Base-by-base conservation (phyloP, 2,329 filamentous ascomycete genomes). In the Metarhizium sp. region DNA sequence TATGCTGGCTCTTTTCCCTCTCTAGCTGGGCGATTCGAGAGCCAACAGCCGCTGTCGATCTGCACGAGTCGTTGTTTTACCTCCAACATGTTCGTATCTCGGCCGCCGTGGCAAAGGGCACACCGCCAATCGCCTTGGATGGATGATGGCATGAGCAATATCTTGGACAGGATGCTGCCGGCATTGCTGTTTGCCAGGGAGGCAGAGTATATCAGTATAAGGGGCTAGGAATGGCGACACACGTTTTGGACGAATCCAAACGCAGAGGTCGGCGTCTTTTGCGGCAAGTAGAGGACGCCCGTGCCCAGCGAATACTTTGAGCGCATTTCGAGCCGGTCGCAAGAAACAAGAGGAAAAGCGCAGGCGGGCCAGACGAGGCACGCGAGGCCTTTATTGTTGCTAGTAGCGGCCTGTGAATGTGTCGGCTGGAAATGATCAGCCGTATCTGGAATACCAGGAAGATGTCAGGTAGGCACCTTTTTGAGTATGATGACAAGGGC, bases 151-250 rank as follows among this genome's bases (percentile, higher is more conserved):
- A 14, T 72, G 88, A 65, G 29, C 18, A 47, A 43, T 48, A 57
- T 48, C 56, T 50, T 18, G 89, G 90, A 53, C 90, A 95, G 70
- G 91, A 96, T 85, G 91, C 91, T 50, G 88, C 85, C 55, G 91
- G 91, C 60, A 92, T 96, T 62, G 84, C 90, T 76, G 63, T 90
- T 78, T 78, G 86, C 80, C 62, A 79, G 75, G 88, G 88, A 38
- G 91, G 92, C 59, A 81, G 90, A 47, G 86, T 96, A 62, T 92
- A 87, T 69, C 90, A 95, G 68, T 87, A 88, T 76, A 96, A 96
- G 74, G 90, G 90, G 4, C n/a, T 32, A 18, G 54, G 50, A 29
- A 57, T 53, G 48, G 32, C 53, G 13, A 6, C 13, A 32, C 46
- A 58, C 67, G 90, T 95, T 62, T 95, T 96, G 72, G 78, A 86